Base-by-base conservation (phyloP, 208 protist genomes). In the Naegleria lovaniensis region DNA sequence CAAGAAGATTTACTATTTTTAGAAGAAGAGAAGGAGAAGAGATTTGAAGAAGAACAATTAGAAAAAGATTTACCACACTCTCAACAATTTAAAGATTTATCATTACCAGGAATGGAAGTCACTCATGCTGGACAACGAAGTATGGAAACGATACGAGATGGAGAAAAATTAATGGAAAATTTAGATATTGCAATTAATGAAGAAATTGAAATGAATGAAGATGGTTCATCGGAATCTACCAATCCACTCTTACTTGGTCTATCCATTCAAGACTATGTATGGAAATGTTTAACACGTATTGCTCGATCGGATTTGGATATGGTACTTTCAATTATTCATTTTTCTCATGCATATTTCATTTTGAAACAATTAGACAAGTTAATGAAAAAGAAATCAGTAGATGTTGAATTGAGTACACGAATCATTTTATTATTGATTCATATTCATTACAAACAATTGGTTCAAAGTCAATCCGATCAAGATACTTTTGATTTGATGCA, bases 1-100 rank as follows among this genome's bases (percentile, higher is more conserved):
- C 29, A 67, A 39, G 40, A 75, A 39, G 43, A 48, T 48, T 52
- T 93, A 92, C 33, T 98, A 0, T 96, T 97, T 89, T 33, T 97
- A 9, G 94, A 97, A 88, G 96, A 97, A 85, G 95, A 98, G 91
- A 91, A 93, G 7, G 94, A 97, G 86, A 90, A 89, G 25, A 79
- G 94, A 83, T 55, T 96, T 25, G 95, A 97, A 67, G 86, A 38
- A n/a, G 83, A 94, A 52, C 95, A 96, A 91, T 93, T 96, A 29
- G 83, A 92, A 2, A 88, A 40, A 38, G 36, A 92, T 16, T 76
- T 75, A 38, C 36, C 15, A 39, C 0, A 83, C 22, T 55, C 39
- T 76, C 85, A 51, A 90, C 91, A 85, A 48, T 91, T 85, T 22
- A 48, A 52, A 38, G 76, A 93, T 39, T 85, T 93, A 59, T 33